These are phyloP conservation scores for Cardamine chenopodiifolia DNA, from an alignment of 345 rosid species.

Conservation along the genomic window DNA sequence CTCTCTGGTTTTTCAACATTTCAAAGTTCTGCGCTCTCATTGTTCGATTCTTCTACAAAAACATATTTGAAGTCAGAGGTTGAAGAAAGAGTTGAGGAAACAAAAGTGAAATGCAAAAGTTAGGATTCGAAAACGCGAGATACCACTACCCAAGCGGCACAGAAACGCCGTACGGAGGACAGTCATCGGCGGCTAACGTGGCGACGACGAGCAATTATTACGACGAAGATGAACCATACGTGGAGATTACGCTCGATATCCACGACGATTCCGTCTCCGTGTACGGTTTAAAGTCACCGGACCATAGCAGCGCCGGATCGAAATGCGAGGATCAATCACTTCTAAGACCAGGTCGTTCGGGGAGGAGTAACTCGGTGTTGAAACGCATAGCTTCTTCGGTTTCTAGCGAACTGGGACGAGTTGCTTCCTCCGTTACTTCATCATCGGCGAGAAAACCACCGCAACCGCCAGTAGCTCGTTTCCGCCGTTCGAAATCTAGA, in stretches of 20 bases:
- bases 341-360: conserved; percentile 58
- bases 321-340: conserved; percentile 60
- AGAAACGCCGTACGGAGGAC: conserved; percentile 24
- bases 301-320: conserved; percentile 43
- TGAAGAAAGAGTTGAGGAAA: background rate
- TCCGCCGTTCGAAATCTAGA: conserved; percentile 59
- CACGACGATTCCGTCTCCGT: conserved; percentile 75
- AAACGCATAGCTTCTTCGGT: conserved; percentile 56
- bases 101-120: conserved; percentile 35
- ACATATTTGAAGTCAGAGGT: background rate
- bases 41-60: background rate
- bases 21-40: background rate
- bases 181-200: conserved; percentile 30
- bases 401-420: conserved; percentile 58
- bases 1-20: conserved; percentile 17
- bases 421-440: conserved; percentile 49
- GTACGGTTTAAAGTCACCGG: conserved; percentile 61
- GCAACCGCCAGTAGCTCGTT: conserved; percentile 42
- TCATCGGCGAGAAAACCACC: conserved; percentile 41
- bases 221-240: conserved; percentile 48
- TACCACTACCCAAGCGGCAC: conserved; percentile 22
- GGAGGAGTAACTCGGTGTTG: conserved; percentile 36
- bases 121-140: conserved; percentile 34
- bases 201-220: conserved; percentile 19
- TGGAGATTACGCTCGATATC: conserved; percentile 80